A percentile compares a stretch with the other conserved stretches of the same genome.
phyloP scores from a whole-genome alignment of 2,329 filamentous ascomycete genomes.

The Pseudophaeomoniella oleicola region DNA sequence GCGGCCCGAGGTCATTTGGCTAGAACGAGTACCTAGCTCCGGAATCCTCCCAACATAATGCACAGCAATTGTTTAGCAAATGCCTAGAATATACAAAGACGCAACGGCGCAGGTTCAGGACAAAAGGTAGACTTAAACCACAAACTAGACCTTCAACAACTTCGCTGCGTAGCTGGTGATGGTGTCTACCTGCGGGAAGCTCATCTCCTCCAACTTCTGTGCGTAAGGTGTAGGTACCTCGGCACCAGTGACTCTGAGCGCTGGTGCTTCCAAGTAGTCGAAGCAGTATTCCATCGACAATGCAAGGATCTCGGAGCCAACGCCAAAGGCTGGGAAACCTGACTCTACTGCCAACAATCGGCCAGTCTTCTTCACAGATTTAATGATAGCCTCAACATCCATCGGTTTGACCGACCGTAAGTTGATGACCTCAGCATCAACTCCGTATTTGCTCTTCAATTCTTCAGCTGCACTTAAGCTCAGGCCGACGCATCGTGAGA shows the following conservation, averaged over 20 bases:
- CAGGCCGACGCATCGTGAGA: constrained; percentile 92
- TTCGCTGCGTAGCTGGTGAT: constrained; percentile 84
- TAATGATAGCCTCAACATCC: constrained; percentile 86
- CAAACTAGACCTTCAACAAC: constrained; percentile 58
- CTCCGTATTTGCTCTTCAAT: constrained; percentile 90
- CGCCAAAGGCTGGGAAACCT: constrained; percentile 89
- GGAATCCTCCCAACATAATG: not conserved
- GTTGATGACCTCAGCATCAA: constrained; percentile 95
- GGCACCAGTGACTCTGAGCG: constrained; percentile 85
- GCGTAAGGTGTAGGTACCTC: constrained; percentile 97
- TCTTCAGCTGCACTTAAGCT: constrained; percentile 75
- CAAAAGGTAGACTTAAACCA: not conserved
- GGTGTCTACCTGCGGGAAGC: constrained; percentile 78
- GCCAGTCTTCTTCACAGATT: constrained; percentile 97
- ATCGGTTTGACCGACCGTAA: constrained; percentile 94
- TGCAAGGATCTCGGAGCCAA: constrained; percentile 83
- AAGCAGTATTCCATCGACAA: constrained; percentile 96
- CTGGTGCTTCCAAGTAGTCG: constrained; percentile 91
- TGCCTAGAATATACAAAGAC: not conserved
- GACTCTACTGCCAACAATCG: constrained; percentile 85
- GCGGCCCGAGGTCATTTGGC: too few species aligned
- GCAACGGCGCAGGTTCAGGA: not conserved
- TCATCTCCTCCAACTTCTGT: constrained; percentile 82
- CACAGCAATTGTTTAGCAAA: not conserved
- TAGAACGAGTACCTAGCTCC: not conserved